Evolutionary conservation across 148 eudicot species (phyloP).

Genomic region (Cornus suecica): DNA sequence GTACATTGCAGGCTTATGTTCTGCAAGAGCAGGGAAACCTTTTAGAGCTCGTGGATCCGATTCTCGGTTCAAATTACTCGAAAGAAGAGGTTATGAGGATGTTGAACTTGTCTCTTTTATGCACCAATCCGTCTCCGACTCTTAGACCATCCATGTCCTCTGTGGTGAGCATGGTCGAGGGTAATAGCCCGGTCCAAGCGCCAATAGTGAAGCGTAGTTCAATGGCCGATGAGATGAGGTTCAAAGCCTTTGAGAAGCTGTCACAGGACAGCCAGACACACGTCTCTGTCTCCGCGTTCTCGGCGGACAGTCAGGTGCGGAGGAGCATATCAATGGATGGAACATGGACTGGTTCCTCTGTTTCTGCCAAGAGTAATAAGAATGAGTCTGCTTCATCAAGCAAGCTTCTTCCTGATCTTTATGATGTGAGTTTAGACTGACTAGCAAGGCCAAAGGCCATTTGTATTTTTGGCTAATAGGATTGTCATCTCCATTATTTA

Average conservation of each 20-base stretch:
- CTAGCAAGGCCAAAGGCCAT: too few relatives aligned
- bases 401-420: conserved; percentile 32
- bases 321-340: conserved; percentile 47
- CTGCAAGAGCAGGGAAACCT: conserved; percentile 84
- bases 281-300: conserved; percentile 38
- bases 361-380: conserved; percentile 16
- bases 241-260: conserved; percentile 41
- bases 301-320: conserved; percentile 23
- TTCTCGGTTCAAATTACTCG: conserved; percentile 45
- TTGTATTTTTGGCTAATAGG: too few relatives aligned
- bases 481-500: too few relatives aligned
- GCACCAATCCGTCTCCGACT: conserved; percentile 65
- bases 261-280: conserved; percentile 39
- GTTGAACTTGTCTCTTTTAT: conserved; percentile 52
- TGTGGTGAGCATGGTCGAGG: conserved; percentile 65
- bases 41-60: conserved; percentile 67
- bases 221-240: conserved; percentile 29
- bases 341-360: conserved; percentile 45
- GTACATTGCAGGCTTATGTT: conserved; percentile 63
- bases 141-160: conserved; percentile 71
- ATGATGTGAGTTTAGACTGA: conserved; percentile 13
- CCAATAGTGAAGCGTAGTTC: conserved; percentile 38
- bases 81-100: conserved; percentile 48
- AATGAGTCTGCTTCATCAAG: conserved; percentile 18
- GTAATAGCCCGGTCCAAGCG: conserved; percentile 49